Conservation (phyloP, 495 filamentous ascomycete species). For the Xylaria intraflava region DNA sequence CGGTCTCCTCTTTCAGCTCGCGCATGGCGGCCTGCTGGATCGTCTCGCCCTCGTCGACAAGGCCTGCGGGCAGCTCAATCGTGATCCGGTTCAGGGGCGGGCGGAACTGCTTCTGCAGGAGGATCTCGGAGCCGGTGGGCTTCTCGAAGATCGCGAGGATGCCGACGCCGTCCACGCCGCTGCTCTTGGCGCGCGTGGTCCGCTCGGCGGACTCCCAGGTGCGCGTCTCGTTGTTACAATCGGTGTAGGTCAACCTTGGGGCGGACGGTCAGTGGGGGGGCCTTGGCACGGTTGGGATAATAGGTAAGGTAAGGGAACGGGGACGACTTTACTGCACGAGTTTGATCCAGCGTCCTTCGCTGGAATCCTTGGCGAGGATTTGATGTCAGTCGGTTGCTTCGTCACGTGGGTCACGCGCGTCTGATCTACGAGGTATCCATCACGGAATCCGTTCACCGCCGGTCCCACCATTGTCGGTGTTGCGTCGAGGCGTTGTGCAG, state of each 20-base stretch:
- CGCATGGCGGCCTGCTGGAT: constrained; percentile 72
- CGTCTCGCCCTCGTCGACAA: constrained; percentile 77
- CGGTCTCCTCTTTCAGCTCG: constrained; percentile 93
- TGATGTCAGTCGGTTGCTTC: neutral
- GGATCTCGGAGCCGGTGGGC: constrained; percentile 60
- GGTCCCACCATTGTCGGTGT: too few species aligned
- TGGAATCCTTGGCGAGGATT: constrained; percentile 28
- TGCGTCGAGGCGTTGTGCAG: too few species aligned
- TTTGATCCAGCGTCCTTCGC: constrained; percentile 70
- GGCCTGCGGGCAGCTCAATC: constrained; percentile 80
- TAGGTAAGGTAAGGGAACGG: neutral
- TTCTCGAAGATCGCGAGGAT: constrained; percentile 83
- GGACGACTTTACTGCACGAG: constrained; percentile 32
- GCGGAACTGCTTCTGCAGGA: constrained; percentile 84
- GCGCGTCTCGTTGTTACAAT: constrained; percentile 59
- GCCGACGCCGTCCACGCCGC: constrained; percentile 80
- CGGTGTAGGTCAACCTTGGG: constrained; percentile 61
- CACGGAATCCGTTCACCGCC: too few species aligned
- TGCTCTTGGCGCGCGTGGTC: constrained; percentile 59
- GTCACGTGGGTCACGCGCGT: too few species aligned
- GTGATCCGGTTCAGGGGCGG: constrained; percentile 72
- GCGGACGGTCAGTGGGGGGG: neutral
- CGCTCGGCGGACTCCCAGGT: constrained; percentile 82
- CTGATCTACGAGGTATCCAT: too few species aligned
- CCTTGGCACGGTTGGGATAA: neutral